Base-by-base conservation (phyloP, 2,329 filamentous ascomycete genomes). In the Claviceps arundinis region DNA sequence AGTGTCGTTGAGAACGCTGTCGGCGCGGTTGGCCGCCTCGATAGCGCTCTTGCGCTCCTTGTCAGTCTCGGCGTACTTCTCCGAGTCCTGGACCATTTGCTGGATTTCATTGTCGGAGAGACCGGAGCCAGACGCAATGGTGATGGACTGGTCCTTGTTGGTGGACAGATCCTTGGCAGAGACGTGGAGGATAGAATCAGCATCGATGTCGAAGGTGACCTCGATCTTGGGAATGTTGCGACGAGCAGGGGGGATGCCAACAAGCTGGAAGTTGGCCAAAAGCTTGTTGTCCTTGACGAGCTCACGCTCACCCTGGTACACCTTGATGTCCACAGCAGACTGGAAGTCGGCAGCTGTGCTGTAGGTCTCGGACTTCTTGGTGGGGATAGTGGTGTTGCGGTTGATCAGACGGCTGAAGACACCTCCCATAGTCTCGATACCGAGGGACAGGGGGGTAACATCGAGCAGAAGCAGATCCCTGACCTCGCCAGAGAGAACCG, bases 91-190 rank as follows among this genome's bases (percentile, higher is more conserved):
- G 67, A 98, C 90, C 93, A 98, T 97, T 75, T 82, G 84, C 77
- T 96, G 81, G 60, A 98, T 98, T 78, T 98, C 91, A 52, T 78
- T 72, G 56, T 98, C 90, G 47, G 89, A 95, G 54, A 97, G 86
- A 82, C 93, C 91, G 59, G 91, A 97, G 70, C 91, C 93, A 55
- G 90, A 96, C 52, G 91, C 90, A 70, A 98, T 95, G 69, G 91
- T 97, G 75, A 98, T 97, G 57, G 90, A 96, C 80, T 98, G 91
- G 69, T 97, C 91, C 84, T 96, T 97, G 84, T 89, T 88, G 74
- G 90, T 97, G 62, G 89, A 91, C 85, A 97, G 96, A 77, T 97
- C 91, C 81, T 95, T 95, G 71, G 91, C 91, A 71, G 93, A 87
- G 58, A 97, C 91, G 77, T 96, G 90, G 63, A 97, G 89, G 63